Evolutionary conservation across 2,329 filamentous ascomycete genomes (phyloP).

Genomic region (Epichloe uncinata): DNA sequence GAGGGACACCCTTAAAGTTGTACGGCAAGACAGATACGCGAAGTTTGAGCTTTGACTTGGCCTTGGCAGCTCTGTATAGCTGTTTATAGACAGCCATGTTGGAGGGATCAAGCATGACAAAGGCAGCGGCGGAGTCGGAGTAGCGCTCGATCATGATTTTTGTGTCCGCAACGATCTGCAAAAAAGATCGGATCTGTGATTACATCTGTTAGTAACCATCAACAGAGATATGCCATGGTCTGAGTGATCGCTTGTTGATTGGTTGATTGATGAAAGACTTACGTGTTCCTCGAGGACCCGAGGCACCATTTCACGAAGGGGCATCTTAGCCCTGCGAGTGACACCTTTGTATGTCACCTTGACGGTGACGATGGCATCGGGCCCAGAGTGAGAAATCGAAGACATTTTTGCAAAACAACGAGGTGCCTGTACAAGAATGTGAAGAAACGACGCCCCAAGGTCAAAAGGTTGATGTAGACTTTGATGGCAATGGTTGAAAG

Average conservation of each 20-base stretch:
- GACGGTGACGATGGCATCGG: constrained; percentile 50
- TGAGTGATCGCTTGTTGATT: neutral
- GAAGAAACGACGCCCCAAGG: neutral
- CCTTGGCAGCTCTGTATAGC: constrained; percentile 90
- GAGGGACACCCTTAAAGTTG: constrained; percentile 20
- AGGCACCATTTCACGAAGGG: constrained; percentile 69
- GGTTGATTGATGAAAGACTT: constrained; percentile 26
- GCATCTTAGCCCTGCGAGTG: constrained; percentile 77
- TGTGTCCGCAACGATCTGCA: constrained; percentile 19
- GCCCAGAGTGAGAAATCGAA: constrained; percentile 10
- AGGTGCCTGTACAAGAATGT: neutral
- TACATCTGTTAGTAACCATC: neutral
- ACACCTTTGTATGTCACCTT: constrained; percentile 69
- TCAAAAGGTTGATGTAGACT: neutral
- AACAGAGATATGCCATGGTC: too few relatives aligned
- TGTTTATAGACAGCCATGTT: constrained; percentile 89
- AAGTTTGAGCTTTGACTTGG: constrained; percentile 92
- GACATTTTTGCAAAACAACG: constrained; percentile 13
- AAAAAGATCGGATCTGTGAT: constrained; percentile 23
- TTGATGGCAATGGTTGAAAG: neutral
- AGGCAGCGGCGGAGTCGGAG: constrained; percentile 79
- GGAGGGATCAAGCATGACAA: constrained; percentile 62
- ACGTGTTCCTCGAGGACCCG: constrained; percentile 72
- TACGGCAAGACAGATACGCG: constrained; percentile 44
- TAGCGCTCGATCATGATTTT: constrained; percentile 70